Conservation (phyloP, 768 basidiomycete genomes). For the Rubroboletus satanas region DNA sequence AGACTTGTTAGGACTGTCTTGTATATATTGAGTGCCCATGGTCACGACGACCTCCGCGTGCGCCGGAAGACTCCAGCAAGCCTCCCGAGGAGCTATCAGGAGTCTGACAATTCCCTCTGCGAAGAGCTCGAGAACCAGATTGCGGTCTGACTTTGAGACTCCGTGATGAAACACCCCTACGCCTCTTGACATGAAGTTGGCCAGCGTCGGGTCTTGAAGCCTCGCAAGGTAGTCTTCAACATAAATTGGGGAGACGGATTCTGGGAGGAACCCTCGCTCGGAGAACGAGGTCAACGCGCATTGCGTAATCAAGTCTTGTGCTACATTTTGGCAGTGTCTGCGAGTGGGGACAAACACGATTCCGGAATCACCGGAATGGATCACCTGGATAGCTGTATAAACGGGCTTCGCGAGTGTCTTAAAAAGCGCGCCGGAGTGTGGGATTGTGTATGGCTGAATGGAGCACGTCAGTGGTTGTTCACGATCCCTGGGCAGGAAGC, state of each 20-base stretch:
- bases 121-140: slow-evolving; percentile 75
- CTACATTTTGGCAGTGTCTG: slow-evolving; percentile 66
- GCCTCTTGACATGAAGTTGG: slow-evolving; percentile 77
- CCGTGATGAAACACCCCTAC: slow-evolving; percentile 85
- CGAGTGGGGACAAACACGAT: slow-evolving; percentile 90
- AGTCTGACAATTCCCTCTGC: slow-evolving; percentile 76
- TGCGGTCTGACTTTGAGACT: slow-evolving; percentile 61
- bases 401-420: slow-evolving; percentile 91
- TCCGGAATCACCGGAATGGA: slow-evolving; percentile 44
- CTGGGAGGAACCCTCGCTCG: slow-evolving; percentile 62
- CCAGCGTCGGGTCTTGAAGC: slow-evolving; percentile 58
- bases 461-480: slow-evolving; percentile 71
- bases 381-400: slow-evolving; percentile 63
- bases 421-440: slow-evolving; percentile 82
- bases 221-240: slow-evolving; percentile 57
- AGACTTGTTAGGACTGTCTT: slow-evolving; percentile 40
- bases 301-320: slow-evolving; percentile 83
- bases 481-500: slow-evolving; percentile 79
- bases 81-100: slow-evolving; percentile 76
- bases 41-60: slow-evolving; percentile 78
- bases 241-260: slow-evolving; percentile 44
- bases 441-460: slow-evolving; percentile 77
- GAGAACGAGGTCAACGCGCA: slow-evolving; percentile 73
- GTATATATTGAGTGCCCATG: slow-evolving; percentile 88
- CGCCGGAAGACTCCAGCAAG: slow-evolving; percentile 88